These are phyloP conservation scores for Teratosphaeria nubilosa DNA, from an alignment of 2,329 filamentous ascomycete species.

Conservation along the genomic window DNA sequence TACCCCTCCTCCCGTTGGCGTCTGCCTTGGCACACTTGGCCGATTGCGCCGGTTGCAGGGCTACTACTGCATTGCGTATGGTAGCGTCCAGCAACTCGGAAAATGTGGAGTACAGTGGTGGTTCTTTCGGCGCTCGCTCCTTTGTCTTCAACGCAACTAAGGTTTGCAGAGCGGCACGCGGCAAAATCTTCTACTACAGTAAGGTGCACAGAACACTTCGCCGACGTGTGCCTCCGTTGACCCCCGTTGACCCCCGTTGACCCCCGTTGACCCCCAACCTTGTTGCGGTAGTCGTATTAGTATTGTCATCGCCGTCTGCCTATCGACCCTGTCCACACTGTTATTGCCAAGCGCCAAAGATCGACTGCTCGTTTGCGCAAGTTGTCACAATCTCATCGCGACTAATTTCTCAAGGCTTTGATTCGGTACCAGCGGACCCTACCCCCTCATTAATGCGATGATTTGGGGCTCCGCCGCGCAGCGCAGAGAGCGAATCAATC, in stretches of 20 bases:
- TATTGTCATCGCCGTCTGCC: not conserved
- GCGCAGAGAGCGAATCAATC: not conserved
- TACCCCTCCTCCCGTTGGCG: not conserved
- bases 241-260: too few relatives aligned
- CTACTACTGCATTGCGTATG: not conserved
- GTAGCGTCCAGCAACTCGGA: not conserved
- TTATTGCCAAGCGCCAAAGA: too few relatives aligned
- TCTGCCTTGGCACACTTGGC: not conserved
- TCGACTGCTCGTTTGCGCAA: too few relatives aligned
- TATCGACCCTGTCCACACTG: too few relatives aligned
- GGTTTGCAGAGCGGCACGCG: too few relatives aligned
- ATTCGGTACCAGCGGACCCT: too few relatives aligned
- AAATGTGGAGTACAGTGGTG: not conserved
- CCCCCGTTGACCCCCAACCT: not conserved
- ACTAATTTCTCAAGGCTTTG: too few relatives aligned
- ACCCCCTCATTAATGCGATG: not conserved
- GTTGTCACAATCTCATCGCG: too few relatives aligned
- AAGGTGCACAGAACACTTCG: too few relatives aligned
- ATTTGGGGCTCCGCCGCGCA: not conserved
- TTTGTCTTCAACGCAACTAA: too few relatives aligned
- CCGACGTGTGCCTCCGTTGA: too few relatives aligned
- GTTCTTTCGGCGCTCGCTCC: not conserved
- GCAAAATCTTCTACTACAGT: not conserved
- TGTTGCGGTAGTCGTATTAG: not conserved
- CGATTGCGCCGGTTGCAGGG: not conserved